These are phyloP conservation scores for Fusarium dimerum DNA, from an alignment of 2,329 filamentous ascomycete genomes.

Conservation along the genomic window DNA sequence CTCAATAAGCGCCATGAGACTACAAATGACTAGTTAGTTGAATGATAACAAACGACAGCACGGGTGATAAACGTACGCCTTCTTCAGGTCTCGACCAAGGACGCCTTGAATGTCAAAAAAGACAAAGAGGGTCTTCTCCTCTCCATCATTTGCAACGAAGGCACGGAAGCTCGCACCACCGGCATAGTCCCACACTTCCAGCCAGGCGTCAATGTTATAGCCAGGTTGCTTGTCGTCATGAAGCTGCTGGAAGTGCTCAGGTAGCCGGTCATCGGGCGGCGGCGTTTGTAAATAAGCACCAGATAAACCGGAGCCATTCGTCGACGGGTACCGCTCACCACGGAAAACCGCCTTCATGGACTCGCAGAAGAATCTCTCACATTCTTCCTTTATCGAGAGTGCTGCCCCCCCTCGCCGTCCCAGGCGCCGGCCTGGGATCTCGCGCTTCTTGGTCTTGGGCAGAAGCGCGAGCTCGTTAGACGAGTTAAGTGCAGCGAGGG, in stretches of 20 bases:
- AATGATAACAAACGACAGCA: not conserved
- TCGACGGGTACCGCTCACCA: constrained; percentile 83
- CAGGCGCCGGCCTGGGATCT: constrained; percentile 43
- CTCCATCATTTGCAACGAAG: constrained; percentile 72
- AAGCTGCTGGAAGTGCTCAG: constrained; percentile 38
- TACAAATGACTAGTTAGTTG: constrained; percentile 35
- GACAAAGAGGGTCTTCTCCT: constrained; percentile 77
- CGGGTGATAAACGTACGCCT: constrained; percentile 63
- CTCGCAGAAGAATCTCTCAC: constrained; percentile 99
- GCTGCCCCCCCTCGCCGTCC: constrained; percentile 84
- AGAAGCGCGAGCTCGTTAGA: constrained; percentile 67
- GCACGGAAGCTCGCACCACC: constrained; percentile 83
- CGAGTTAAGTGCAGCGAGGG: constrained; percentile 73
- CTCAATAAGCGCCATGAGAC: constrained; percentile 88
- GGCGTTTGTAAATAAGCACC: constrained; percentile 64
- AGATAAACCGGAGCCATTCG: constrained; percentile 83
- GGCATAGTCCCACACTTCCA: constrained; percentile 84
- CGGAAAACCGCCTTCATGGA: constrained; percentile 90
- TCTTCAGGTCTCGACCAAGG: constrained; percentile 77
- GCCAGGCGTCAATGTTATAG: constrained; percentile 59
- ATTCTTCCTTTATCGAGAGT: constrained; percentile 97
- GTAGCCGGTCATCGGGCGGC: constrained; percentile 49
- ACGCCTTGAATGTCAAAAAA: constrained; percentile 77
- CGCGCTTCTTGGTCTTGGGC: constrained; percentile 54
- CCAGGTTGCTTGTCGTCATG: constrained; percentile 28